These are phyloP conservation scores for Nyctanthes arbortristis DNA, from an alignment of 257 asterid genomes.

Conservation along the genomic window DNA sequence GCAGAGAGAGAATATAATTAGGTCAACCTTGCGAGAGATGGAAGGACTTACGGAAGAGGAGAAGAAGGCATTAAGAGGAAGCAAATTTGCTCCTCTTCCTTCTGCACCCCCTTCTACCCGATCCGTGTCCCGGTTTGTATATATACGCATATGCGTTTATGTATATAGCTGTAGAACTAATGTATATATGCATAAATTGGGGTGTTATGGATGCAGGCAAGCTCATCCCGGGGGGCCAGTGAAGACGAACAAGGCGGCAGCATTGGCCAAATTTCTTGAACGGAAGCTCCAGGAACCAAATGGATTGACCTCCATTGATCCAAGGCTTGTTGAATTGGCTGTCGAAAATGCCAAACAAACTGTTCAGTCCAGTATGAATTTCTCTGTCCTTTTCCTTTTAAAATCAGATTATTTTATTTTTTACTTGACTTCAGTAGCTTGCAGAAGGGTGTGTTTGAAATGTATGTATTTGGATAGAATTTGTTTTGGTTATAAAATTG, in stretches of 20 bases:
- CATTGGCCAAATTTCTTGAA: slow-evolving; percentile 86
- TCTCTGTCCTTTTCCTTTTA: neutral
- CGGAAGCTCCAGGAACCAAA: slow-evolving; percentile 84
- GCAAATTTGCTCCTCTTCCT: slow-evolving; percentile 98
- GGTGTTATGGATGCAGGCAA: slow-evolving; percentile 41
- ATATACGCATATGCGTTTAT: neutral
- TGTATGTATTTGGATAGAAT: slow-evolving; percentile 5
- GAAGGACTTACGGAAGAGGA: slow-evolving; percentile 82
- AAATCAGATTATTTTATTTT: neutral
- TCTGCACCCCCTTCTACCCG: slow-evolving; percentile 45
- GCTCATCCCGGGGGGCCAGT: slow-evolving; percentile 97
- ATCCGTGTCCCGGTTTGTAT: slow-evolving; percentile 53
- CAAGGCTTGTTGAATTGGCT: slow-evolving; percentile 75
- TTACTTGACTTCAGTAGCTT: neutral
- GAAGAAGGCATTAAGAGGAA: slow-evolving; percentile 84
- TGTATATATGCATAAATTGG: neutral
- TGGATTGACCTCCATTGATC: slow-evolving; percentile 79
- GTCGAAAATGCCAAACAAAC: slow-evolving; percentile 80
- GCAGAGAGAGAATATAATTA: no score
- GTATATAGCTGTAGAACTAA: no score
- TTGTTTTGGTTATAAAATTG: neutral
- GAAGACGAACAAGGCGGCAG: slow-evolving; percentile 97
- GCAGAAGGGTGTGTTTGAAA: neutral
- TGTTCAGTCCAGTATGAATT: slow-evolving; percentile 57
- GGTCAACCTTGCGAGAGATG: slow-evolving; percentile 40